Base-by-base conservation (phyloP, 2,329 filamentous ascomycete genomes). In the Aciculosporium take region DNA sequence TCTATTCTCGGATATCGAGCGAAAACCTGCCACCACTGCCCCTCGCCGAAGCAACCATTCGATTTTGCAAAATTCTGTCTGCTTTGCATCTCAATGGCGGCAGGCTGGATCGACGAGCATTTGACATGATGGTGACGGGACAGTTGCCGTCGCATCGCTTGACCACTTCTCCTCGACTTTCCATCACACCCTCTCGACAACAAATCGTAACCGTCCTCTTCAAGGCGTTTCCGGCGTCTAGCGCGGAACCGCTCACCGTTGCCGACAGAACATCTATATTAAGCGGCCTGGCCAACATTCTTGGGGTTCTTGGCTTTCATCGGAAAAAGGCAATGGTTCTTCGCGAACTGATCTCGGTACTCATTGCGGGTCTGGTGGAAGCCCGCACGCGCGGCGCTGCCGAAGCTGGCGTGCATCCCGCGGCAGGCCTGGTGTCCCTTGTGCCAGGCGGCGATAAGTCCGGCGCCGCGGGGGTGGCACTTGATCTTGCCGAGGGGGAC, bases 341-440 rank as follows among this genome's bases (percentile, higher is more conserved):
- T 52, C 80, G 84, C 51, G 87, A 95, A 54, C 71, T 96, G 38
- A 72, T 98, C 7, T 81, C 79, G 3, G 79, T 87, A 13, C 69
- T 96, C 31, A 84, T 93, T 40, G 81, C 80, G 27, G 87, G 84
- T 3, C 69, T 98, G 7, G 81, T 94, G 4, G 86, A 95, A 60
- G 91, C 91, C 13, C 76, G 91, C 30, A 95, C 93, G 36, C 74
- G 89, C 37, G 89, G 89, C 25, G 91, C 91, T 31, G 88, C 91
- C n/a, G 91, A 96, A 56, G 84, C 91, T 53, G 91, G 89, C 3
- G 85, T 98, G 28, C 89, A 96, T 61, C 91, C 91, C 31, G 89
- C 89, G 15, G 86, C 89, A 8, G 88, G 86, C 0, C 66, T 95
- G 39, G 79, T 86, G 21, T 79, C 81, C 10, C 65, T 91, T 24